Conservation (phyloP, 1,139 yeast species). For the Yamadazyma dendronema region DNA sequence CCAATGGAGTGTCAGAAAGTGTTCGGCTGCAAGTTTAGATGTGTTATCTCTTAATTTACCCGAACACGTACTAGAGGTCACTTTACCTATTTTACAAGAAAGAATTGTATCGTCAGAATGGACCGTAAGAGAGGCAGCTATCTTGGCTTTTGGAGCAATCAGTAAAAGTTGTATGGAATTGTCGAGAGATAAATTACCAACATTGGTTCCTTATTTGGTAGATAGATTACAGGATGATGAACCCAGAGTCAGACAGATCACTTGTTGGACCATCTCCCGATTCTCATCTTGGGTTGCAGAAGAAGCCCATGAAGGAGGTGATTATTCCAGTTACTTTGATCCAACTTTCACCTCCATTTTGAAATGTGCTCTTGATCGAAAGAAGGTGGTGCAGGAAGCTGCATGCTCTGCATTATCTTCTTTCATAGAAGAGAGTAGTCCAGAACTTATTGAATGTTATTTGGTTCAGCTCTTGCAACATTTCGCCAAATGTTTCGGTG, state of each 20-base stretch:
- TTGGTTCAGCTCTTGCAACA: constrained; percentile 59
- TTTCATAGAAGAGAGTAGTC: constrained; percentile 75
- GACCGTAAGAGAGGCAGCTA: constrained; percentile 92
- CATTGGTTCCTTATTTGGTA: constrained; percentile 79
- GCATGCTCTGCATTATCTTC: constrained; percentile 87
- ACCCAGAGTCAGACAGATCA: constrained; percentile 85
- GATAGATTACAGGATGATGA: constrained; percentile 73
- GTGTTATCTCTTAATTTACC: constrained; percentile 71
- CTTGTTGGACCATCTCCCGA: constrained; percentile 94
- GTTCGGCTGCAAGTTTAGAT: constrained; percentile 92
- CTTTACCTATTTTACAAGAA: constrained; percentile 75
- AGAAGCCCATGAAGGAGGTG: constrained; percentile 61
- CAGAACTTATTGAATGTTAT: constrained; percentile 54
- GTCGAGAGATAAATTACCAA: constrained; percentile 71
- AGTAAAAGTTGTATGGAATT: constrained; percentile 82
- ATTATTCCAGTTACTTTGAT: constrained; percentile 63
- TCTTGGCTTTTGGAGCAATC: constrained; percentile 92
- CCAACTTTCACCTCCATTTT: constrained; percentile 80
- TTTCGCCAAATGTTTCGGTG: constrained; percentile 69
- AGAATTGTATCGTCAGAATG: constrained; percentile 69
- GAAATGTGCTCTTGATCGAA: constrained; percentile 71
- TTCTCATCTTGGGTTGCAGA: constrained; percentile 78
- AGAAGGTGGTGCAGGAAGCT: constrained; percentile 91
- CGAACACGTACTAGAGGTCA: constrained; percentile 58
- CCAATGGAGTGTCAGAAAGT: constrained; percentile 90